phyloP scores from a whole-genome alignment of 805 yeast species.

The Clavispora vitiphila region DNA sequence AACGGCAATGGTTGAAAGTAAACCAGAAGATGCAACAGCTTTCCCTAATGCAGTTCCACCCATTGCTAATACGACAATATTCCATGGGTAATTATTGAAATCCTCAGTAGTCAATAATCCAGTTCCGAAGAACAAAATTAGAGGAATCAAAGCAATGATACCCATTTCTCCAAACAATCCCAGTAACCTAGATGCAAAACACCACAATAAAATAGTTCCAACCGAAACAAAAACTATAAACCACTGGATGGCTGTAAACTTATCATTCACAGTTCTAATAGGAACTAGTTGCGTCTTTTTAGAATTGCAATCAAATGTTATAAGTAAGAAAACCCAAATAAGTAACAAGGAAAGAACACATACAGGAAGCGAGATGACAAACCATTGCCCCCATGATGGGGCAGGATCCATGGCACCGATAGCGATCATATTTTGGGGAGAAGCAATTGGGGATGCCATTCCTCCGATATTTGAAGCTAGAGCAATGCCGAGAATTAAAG shows the following conservation, averaged over 20 bases:
- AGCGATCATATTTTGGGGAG: conserved; percentile 53
- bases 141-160: conserved; percentile 43
- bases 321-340: conserved; percentile 47
- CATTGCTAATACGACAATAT: conserved; percentile 51
- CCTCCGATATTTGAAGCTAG: conserved; percentile 51
- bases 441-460: conserved; percentile 52
- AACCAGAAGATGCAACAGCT: conserved; percentile 47
- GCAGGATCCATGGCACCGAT: conserved; percentile 48
- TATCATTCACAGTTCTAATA: conserved; percentile 43
- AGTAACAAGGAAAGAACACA: conserved; percentile 37
- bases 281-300: conserved; percentile 45
- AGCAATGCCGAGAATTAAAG: conserved; percentile 44
- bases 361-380: conserved; percentile 46
- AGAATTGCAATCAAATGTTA: conserved; percentile 47
- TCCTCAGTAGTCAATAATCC: conserved; percentile 45
- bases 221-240: conserved; percentile 39
- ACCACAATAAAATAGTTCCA: conserved; percentile 45
- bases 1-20: conserved; percentile 41
- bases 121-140: conserved; percentile 45
- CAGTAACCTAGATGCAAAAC: conserved; percentile 40
- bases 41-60: conserved; percentile 53
- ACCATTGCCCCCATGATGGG: conserved; percentile 57
- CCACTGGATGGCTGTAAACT: conserved; percentile 41
- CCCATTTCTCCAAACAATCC: conserved; percentile 46
- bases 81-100: conserved; percentile 50